Percentiles rank a stretch among this genome's conserved stretches.
Evolutionary conservation across 768 basidiomycete species (phyloP).

Genomic region (Suillus hirtellus): DNA sequence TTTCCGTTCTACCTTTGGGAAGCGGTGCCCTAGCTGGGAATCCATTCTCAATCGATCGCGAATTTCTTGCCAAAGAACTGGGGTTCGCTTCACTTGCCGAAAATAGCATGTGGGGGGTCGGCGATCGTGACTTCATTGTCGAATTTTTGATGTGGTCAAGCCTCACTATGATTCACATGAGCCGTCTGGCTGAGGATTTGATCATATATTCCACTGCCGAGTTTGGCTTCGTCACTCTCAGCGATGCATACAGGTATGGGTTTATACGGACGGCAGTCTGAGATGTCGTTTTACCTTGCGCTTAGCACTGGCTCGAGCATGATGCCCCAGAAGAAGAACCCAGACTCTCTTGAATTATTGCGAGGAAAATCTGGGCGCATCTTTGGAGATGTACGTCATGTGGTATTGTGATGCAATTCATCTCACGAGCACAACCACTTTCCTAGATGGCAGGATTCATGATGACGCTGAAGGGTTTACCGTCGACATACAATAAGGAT

Average conservation of each 20-base stretch:
- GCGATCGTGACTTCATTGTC: slow-evolving; percentile 95
- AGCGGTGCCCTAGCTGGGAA: slow-evolving; percentile 96
- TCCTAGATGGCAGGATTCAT: slow-evolving; percentile 94
- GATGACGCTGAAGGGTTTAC: slow-evolving; percentile 96
- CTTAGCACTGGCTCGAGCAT: slow-evolving; percentile 95
- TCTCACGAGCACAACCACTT: slow-evolving; percentile 10
- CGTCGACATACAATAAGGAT: slow-evolving; percentile 99
- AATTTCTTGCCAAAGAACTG: slow-evolving; percentile 88
- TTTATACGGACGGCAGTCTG: not conserved
- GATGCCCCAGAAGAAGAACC: slow-evolving; percentile 99
- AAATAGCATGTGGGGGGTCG: slow-evolving; percentile 96
- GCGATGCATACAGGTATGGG: slow-evolving; percentile 92
- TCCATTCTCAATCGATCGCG: slow-evolving; percentile 91
- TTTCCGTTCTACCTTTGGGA: slow-evolving; percentile 92
- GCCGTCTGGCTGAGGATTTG: slow-evolving; percentile 92
- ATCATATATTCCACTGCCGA: slow-evolving; percentile 97
- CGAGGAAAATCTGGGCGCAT: slow-evolving; percentile 94
- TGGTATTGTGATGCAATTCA: not conserved
- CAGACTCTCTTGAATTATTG: slow-evolving; percentile 92
- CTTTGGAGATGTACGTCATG: slow-evolving; percentile 76
- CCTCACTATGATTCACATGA: slow-evolving; percentile 90
- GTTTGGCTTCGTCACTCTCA: slow-evolving; percentile 94
- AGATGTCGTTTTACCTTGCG: not conserved
- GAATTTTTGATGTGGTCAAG: slow-evolving; percentile 98
- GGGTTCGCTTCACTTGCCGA: slow-evolving; percentile 87